Conservation (phyloP, 441 rosid genomes). For the Syzygium syzygioides region DNA sequence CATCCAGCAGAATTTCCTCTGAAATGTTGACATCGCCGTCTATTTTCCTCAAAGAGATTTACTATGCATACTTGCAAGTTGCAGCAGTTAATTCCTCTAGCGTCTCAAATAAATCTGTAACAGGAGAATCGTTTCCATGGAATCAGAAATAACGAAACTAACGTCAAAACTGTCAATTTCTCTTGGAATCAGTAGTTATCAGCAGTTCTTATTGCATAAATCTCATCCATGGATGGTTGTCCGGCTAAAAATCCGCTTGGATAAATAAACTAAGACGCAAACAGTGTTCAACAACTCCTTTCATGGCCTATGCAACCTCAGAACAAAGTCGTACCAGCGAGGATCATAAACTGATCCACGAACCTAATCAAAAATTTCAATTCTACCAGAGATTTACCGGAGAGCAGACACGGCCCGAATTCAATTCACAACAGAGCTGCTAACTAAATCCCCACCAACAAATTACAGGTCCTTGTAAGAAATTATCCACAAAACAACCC, state of each 20-base stretch:
- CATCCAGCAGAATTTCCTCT: background rate
- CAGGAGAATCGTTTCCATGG: background rate
- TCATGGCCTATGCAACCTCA: background rate
- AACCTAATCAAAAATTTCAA: background rate
- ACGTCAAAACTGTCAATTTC: background rate
- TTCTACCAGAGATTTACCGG: background rate
- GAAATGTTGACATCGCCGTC: background rate
- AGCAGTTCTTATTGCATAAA: background rate
- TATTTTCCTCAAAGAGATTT: background rate
- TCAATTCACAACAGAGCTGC: background rate
- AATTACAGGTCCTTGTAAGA: background rate
- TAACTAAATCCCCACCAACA: background rate
- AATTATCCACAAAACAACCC: background rate
- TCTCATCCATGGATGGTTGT: background rate
- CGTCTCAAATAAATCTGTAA: background rate
- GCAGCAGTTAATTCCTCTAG: background rate
- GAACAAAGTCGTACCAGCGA: background rate
- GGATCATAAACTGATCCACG: background rate
- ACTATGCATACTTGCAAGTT: background rate
- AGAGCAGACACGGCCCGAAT: background rate
- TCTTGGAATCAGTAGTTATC: background rate
- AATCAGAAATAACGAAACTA: background rate
- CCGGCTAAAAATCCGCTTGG: background rate
- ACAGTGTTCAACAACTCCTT: background rate
- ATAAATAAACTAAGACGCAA: background rate